Percentiles rank a stretch among this genome's conserved stretches.
These are phyloP conservation scores for Entophlyctis luteolus DNA, from an alignment of 192 early-diverging fungal species.

Conservation along the genomic window DNA sequence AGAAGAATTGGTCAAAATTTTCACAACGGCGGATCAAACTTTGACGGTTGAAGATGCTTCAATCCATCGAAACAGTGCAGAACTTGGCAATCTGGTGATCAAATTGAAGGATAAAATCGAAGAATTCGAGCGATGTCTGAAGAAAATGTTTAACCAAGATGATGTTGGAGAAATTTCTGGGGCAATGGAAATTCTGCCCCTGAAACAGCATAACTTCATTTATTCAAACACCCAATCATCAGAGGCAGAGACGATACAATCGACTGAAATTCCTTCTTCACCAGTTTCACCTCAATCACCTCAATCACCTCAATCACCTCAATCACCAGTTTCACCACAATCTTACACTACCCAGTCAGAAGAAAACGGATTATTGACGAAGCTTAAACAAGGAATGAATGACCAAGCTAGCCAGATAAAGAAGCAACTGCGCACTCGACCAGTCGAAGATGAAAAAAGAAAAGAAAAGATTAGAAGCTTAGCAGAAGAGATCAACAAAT, in stretches of 20 bases:
- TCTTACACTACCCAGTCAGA: too few relatives aligned
- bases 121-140: constrained; percentile 1
- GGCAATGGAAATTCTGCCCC: too few relatives aligned
- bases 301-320: too few relatives aligned
- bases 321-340: too few relatives aligned
- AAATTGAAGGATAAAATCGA: constrained; percentile 12
- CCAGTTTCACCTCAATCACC: too few relatives aligned
- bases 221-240: too few relatives aligned
- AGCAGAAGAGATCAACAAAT: background rate
- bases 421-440: background rate
- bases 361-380: too few relatives aligned
- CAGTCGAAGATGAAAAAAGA: background rate
- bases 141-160: background rate
- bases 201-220: too few relatives aligned
- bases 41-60: background rate
- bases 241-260: too few relatives aligned
- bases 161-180: too few relatives aligned
- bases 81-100: background rate
- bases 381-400: too few relatives aligned
- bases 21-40: background rate
- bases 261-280: background rate
- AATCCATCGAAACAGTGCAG: constrained; percentile 1
- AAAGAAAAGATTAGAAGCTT: background rate
- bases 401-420: background rate
- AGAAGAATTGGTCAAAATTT: background rate